These are phyloP conservation scores for Alternaria viburni DNA, from an alignment of 2,329 filamentous ascomycete genomes.

Conservation along the genomic window DNA sequence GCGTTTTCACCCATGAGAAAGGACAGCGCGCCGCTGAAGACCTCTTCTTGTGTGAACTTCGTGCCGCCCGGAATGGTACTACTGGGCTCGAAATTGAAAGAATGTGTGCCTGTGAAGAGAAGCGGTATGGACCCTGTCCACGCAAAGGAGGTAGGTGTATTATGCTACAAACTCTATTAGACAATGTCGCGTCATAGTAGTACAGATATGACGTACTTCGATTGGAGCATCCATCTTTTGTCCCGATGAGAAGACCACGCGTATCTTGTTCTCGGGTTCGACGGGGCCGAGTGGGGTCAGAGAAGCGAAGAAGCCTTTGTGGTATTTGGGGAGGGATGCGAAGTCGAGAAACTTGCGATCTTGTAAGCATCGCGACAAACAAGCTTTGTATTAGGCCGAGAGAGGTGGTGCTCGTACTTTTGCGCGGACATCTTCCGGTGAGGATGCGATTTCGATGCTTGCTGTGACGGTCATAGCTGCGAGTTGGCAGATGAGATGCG, in stretches of 20 bases:
- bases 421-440: conserved; percentile 16
- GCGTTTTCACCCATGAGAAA: conserved; percentile 19
- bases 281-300: conserved; percentile 18
- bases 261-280: conserved; percentile 17
- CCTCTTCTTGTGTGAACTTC: conserved; percentile 26
- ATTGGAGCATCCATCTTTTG: conserved; percentile 13
- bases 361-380: not conserved
- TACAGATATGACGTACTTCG: conserved; percentile 2
- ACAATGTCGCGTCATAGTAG: not conserved
- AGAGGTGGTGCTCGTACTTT: conserved; percentile 5
- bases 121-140: conserved; percentile 21
- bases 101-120: conserved; percentile 26
- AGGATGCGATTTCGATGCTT: conserved; percentile 25
- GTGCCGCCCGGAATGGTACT: conserved; percentile 13
- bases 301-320: conserved; percentile 20
- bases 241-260: conserved; percentile 9
- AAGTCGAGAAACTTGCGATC: conserved; percentile 20
- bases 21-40: conserved; percentile 20
- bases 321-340: conserved; percentile 11
- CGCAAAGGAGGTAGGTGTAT: conserved; percentile 12
- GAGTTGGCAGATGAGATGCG: not conserved
- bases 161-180: conserved; percentile 9
- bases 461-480: conserved; percentile 14
- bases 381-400: not conserved
- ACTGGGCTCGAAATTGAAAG: conserved; percentile 22